These are phyloP conservation scores for Papiliotrema nemorosa DNA, from an alignment of 1,284 basidiomycete genomes.

Conservation along the genomic window DNA sequence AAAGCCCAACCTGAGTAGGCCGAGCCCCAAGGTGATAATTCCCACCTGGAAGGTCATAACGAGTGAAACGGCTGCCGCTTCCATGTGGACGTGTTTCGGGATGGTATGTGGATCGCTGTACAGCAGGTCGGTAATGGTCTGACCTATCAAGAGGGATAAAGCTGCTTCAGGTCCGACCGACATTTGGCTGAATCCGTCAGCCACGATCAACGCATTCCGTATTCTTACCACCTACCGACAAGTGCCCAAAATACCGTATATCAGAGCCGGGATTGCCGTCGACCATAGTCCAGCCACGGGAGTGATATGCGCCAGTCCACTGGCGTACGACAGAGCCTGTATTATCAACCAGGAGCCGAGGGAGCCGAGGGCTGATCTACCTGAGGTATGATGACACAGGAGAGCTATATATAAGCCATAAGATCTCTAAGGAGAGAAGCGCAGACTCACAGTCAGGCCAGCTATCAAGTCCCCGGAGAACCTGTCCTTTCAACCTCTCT, in stretches of 20 bases:
- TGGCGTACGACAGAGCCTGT: constrained; percentile 77
- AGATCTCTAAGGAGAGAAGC: background rate
- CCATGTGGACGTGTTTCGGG: constrained; percentile 53
- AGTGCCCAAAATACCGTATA: constrained; percentile 83
- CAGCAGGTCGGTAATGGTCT: constrained; percentile 69
- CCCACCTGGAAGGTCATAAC: constrained; percentile 82
- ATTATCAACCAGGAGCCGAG: too few relatives aligned
- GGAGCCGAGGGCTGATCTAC: constrained; percentile 36
- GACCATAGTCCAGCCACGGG: constrained; percentile 82
- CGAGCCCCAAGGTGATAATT: constrained; percentile 79
- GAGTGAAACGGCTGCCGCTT: constrained; percentile 58
- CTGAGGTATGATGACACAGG: constrained; percentile 86
- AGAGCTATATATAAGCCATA: constrained; percentile 50
- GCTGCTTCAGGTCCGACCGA: constrained; percentile 83
- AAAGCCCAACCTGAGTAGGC: constrained; percentile 85
- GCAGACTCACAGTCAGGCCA: constrained; percentile 63
- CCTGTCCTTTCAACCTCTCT: constrained; percentile 46
- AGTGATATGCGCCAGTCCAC: constrained; percentile 73
- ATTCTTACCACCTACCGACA: constrained; percentile 48
- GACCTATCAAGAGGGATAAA: constrained; percentile 80
- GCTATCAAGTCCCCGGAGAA: constrained; percentile 77
- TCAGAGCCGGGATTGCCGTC: constrained; percentile 71
- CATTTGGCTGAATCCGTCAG: constrained; percentile 44
- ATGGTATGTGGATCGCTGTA: constrained; percentile 60
- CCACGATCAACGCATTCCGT: constrained; percentile 1